Base-by-base conservation (phyloP, 192 early-diverging fungal species). In the Coemansia sp. region DNA sequence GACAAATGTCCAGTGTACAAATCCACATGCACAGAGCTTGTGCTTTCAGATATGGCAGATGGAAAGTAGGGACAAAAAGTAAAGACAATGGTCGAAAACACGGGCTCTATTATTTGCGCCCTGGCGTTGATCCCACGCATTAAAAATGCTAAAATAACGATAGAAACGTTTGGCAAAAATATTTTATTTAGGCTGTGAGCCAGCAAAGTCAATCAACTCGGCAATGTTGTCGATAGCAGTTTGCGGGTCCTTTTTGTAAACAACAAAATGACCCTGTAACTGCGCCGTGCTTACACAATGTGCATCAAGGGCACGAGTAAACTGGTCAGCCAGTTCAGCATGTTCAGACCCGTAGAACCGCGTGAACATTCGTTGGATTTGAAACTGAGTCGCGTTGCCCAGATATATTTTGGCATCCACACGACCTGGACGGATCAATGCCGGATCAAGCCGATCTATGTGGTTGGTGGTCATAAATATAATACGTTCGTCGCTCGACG, bases 201-300 rank as follows among this genome's bases (percentile, higher is more conserved):
- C n/a, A 47, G 43, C 43, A n/a, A 47, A 18, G n/a, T 47, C 43
- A 61, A 72, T 24, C n/a, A 56, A 20, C 19, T 53, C 43, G 29
- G 43, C 53, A 39, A 52, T 54, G 23, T 75, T 64, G 35, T 84
- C 78, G n/a, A 95, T 73, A 2, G 93, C 93, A 12, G 69, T 78
- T 48, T 84, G 59, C 1, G 95, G 87, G 58, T 84, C 77, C 65
- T 94, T 89, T 53, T 94, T 90, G 54, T 86, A 85, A 37, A 89
- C 75, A 9, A 96, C 93, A 88, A 98, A 98, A 79, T 98, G 97
- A 3, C 97, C 97, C 78, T 98, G 97, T 32, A 98, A 69, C 62
- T 84, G 84, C 0, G 95, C 95, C 5, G 94, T 92, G 73, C 92
- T 94, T 32, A 93, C 83, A 4, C 66, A 60, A 39, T 84, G 73